Evolutionary conservation across 176 grass and related monocot genomes (phyloP).

Genomic region (Bonia amplexicaulis): DNA sequence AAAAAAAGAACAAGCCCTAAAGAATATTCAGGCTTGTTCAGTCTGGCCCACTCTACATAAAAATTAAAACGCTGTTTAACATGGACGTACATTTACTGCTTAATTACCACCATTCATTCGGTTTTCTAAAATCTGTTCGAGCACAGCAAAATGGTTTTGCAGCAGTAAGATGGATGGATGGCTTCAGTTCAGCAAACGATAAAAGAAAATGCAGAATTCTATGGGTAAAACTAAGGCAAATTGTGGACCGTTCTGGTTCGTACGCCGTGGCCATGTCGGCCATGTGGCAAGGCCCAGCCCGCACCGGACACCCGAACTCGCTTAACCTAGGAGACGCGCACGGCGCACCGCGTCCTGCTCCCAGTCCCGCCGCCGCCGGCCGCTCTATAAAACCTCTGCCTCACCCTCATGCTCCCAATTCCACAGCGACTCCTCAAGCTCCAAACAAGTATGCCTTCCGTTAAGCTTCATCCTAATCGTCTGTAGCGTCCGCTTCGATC

Average conservation of each 20-base stretch:
- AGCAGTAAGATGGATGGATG: not conserved
- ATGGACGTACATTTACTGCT: not conserved
- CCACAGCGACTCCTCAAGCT: not conserved
- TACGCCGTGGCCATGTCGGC: not conserved
- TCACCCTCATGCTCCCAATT: not conserved
- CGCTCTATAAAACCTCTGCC: not conserved
- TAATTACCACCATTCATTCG: not conserved
- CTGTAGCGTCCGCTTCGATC: not conserved
- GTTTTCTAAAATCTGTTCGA: not conserved
- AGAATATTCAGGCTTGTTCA: not conserved
- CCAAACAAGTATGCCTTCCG: not conserved
- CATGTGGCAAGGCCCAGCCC: not conserved
- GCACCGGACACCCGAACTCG: accelerated
- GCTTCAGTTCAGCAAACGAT: not conserved
- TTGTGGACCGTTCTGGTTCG: not conserved
- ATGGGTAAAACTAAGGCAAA: not conserved
- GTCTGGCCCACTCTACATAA: not conserved
- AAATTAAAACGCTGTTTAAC: not conserved
- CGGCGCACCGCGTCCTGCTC: not conserved
- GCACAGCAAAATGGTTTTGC: not conserved
- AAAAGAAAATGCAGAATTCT: not conserved
- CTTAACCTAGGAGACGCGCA: not conserved
- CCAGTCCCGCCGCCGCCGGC: not conserved
- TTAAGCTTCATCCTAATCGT: not conserved
- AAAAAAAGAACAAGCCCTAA: too few species aligned